Base-by-base conservation (phyloP, 768 basidiomycete species). In the Mycena leptocephala region DNA sequence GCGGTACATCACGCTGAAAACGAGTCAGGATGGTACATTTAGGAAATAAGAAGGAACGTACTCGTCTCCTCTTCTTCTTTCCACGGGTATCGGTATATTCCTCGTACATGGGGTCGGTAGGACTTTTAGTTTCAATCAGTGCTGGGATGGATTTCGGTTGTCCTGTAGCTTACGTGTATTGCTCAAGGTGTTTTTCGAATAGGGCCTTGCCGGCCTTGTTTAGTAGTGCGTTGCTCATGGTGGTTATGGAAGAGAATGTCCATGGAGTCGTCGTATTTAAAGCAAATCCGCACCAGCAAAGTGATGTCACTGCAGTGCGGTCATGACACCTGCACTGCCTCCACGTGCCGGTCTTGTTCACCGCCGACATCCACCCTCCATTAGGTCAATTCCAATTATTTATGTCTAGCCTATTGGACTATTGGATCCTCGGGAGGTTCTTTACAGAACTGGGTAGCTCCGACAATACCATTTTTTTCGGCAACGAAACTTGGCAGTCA, bases 21-120 rank as follows among this genome's bases (percentile, higher is more conserved):
- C 24, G 2, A 56, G 35, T 70, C 32, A 72, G 65, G 56, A 28
- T 64, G 18, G 67, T 41, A 22, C 41, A 56, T 24, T 64, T 24
- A 63, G 51, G 22, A 43, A 66, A 37, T 8, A 24, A 22, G 39
- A 32, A 66, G n/a, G 24, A 43, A 18, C 87, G 33, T 73, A 94
- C 95, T 89, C 91, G 90, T 77, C 90, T 84, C 32, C 90, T 88
- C 75, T 89, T 89, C 82, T 89, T 85, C 77, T 89, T 90, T 20
- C 94, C 94, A 61, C 85, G 86, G 1, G 86, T 84, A 78, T 93
- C 89, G 8, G 87, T 87, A 78, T 92, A 92, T 18, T 83, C 85
- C 80, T 93, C 95, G 82, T 97, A 96, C 16, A 94, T 82, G 0
- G 95, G 95, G 82, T 97, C 95, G 28, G 87, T 83, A 0, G 96